Evolutionary conservation across 83 land plant species (phyloP), one percentile per base, ranked within the genome.

Genomic region (Isoetes engelmannii): DNA sequence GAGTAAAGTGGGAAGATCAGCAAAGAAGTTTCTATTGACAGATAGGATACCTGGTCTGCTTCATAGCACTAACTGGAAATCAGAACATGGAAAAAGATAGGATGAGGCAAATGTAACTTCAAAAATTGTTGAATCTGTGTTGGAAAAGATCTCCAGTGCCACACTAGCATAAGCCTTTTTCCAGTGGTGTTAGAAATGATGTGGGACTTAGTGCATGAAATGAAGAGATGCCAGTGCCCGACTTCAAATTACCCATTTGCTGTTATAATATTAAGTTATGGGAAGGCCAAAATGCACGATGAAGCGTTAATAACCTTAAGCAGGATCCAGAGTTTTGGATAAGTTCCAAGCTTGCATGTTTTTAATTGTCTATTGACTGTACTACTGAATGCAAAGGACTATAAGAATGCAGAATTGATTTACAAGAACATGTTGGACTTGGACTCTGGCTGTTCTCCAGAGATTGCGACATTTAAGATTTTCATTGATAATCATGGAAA

Each of bases 381-480:
- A 7, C 53, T 49, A 7, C 12, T 49, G 53, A 49, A 49, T 7
- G 7, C 53, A 49, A 49, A 49, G 7, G 53, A 7, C 12, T 12
- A 77, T 20, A 67, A 44, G 28, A 81, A 84, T 51, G 90, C 90
- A 53, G 75, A 74, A 45, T 63, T 69, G 49, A 19, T 84, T 60
- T 74, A 83, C 8, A 75, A 79, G 28, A 73, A 65, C 45, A 79
- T 87, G 85, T n/a, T n/a, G n/a, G n/a, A n/a, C n/a, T 47, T 84
- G 66, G 84, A 68, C 59, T 77, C 79, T 45, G 84, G 84, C 66
- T 82, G 84, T 56, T 79, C 81, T 18, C 90, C 90, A n/a, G 85
- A 86, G 10, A 83, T 82, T 75, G 81, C 87, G 15, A 86, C 90
- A 20, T 87, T 81, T 54, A 84, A 80, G 51, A 81, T 67, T 66